Evolutionary conservation across 1,284 basidiomycete genomes (phyloP).

Genomic region (Cryptococcus maquisensis): DNA sequence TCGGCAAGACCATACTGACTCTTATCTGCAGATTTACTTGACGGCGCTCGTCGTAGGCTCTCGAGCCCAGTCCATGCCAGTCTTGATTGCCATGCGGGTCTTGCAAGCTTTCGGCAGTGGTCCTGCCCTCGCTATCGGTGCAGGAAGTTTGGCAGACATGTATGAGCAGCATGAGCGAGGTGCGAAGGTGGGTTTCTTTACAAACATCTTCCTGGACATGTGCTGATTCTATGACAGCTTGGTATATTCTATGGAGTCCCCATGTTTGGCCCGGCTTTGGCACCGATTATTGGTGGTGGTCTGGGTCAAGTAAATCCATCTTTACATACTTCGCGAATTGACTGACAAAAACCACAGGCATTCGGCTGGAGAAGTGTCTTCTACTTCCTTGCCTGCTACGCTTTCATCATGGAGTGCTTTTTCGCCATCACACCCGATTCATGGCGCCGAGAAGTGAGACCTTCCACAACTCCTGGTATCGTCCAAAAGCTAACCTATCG

Average conservation of each 20-base stretch:
- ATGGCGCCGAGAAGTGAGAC: conserved; percentile 61
- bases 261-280: conserved; percentile 59
- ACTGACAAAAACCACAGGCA: conserved; percentile 41
- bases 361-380: conserved; percentile 74
- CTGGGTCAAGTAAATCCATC: conserved; percentile 48
- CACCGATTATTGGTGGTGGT: conserved; percentile 65
- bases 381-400: conserved; percentile 70
- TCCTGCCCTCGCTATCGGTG: conserved; percentile 71
- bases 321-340: not conserved
- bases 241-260: conserved; percentile 47
- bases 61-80: conserved; percentile 57
- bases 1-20: not conserved
- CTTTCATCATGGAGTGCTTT: conserved; percentile 55
- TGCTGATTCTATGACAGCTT: conserved; percentile 23
- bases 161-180: conserved; percentile 75
- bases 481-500: not conserved
- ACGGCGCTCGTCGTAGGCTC: conserved; percentile 64
- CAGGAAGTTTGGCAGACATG: conserved; percentile 71
- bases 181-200: conserved; percentile 51
- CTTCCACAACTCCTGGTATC: not conserved
- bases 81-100: conserved; percentile 59
- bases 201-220: not conserved
- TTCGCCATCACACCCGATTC: conserved; percentile 74
- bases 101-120: conserved; percentile 57
- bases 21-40: conserved; percentile 56